phyloP scores from a whole-genome alignment of 768 basidiomycete genomes.

The Rubroboletus pulcherrimus region DNA sequence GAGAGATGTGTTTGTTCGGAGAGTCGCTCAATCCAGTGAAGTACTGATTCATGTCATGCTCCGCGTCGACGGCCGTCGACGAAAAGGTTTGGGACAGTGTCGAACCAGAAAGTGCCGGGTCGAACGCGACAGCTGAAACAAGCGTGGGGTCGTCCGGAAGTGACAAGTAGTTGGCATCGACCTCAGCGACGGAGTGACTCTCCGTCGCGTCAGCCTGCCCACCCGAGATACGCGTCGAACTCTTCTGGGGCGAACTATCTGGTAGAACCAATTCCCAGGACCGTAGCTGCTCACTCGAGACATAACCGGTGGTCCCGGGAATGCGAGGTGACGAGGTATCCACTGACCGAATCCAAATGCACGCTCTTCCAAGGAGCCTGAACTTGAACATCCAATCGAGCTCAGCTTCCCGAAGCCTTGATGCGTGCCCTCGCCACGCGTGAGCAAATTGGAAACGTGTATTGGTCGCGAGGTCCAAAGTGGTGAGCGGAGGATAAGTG shows the following conservation, averaged over 20 bases:
- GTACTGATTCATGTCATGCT: conserved; percentile 25
- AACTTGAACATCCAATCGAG: conserved; percentile 4
- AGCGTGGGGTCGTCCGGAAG: background rate
- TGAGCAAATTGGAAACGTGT: conserved; percentile 24
- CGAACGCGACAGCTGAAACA: background rate
- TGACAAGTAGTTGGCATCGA: background rate
- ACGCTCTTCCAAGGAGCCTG: background rate
- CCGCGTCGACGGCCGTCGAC: conserved; percentile 10
- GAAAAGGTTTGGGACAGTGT: background rate
- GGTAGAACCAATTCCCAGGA: conserved; percentile 15
- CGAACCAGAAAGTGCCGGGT: background rate
- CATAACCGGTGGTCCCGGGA: conserved; percentile 5
- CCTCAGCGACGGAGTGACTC: background rate
- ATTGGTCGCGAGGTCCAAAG: conserved; percentile 16
- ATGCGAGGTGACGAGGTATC: background rate
- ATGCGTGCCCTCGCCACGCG: conserved; percentile 15
- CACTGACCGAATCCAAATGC: conserved; percentile 1
- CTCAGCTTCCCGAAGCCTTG: conserved; percentile 9
- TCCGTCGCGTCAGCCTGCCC: background rate
- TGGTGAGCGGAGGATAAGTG: conserved; percentile 13
- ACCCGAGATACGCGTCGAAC: background rate
- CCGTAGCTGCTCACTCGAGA: conserved; percentile 6
- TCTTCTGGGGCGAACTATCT: background rate
- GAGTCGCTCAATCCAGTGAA: conserved; percentile 26
- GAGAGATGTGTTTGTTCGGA: conserved; percentile 10